phyloP scores from a whole-genome alignment of 495 filamentous ascomycete genomes.

The Trichoderma gamsii region DNA sequence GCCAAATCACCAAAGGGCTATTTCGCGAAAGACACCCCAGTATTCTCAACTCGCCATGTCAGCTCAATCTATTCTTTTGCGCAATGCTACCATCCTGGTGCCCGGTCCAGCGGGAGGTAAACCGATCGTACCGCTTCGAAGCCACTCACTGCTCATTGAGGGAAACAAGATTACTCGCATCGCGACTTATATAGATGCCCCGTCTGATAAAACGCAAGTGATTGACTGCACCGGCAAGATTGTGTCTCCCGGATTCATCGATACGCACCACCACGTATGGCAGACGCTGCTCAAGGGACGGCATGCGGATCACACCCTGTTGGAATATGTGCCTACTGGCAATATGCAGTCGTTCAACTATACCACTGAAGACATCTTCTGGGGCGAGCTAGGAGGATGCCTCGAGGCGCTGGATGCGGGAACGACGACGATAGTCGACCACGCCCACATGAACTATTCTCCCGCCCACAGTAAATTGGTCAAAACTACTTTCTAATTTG shows the following conservation, averaged over 20 bases:
- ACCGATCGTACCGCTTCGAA: neutral
- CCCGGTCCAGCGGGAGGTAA: neutral
- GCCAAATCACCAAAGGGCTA: neutral
- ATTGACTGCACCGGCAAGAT: slow-evolving; percentile 52
- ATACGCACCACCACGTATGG: slow-evolving; percentile 57
- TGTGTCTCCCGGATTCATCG: slow-evolving; percentile 52
- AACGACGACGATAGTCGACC: slow-evolving; percentile 53
- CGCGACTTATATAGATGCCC: slow-evolving; percentile 44
- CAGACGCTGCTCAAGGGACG: slow-evolving; percentile 45
- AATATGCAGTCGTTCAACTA: slow-evolving; percentile 29
- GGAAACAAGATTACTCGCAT: slow-evolving; percentile 28
- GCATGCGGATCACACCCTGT: slow-evolving; percentile 25
- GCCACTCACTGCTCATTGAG: neutral
- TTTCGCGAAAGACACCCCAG: neutral
- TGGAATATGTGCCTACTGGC: slow-evolving; percentile 23
- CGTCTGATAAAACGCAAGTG: slow-evolving; percentile 35
- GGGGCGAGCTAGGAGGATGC: slow-evolving; percentile 47
- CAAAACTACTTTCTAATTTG: neutral
- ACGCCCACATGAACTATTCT: slow-evolving; percentile 45
- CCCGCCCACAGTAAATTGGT: slow-evolving; percentile 31
- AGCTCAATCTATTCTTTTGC: neutral
- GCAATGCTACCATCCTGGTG: slow-evolving; percentile 6
- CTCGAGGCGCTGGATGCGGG: slow-evolving; percentile 50
- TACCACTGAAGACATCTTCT: slow-evolving; percentile 46
- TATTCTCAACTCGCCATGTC: neutral